A percentile compares a stretch with the other conserved stretches of the same genome.
Evolutionary conservation across 2,329 filamentous ascomycete genomes (phyloP).

Genomic region (Xylariaceae sp.): DNA sequence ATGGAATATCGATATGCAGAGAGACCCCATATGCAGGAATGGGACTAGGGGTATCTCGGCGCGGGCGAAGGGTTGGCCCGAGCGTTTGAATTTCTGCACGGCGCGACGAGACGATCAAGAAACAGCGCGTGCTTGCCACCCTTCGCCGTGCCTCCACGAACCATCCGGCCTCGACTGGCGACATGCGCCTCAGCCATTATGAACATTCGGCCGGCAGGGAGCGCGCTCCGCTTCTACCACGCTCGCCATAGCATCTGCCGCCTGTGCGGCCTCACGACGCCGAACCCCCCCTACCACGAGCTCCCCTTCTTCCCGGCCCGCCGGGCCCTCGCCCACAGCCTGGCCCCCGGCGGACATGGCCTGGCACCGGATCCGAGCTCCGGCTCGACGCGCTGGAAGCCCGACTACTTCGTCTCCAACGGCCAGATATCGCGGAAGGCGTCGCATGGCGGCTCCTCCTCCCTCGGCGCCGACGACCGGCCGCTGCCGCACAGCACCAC

Average conservation of each 20-base stretch:
- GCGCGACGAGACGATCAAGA: too few species aligned
- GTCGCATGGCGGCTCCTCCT: too few species aligned
- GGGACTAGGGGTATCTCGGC: too few species aligned
- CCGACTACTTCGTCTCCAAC: constrained; percentile 24
- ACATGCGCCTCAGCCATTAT: constrained; percentile 24
- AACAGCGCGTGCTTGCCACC: too few species aligned
- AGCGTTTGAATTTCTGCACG: too few species aligned
- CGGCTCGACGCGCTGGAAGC: constrained; percentile 16
- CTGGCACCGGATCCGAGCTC: constrained; percentile 7
- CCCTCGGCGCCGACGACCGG: background rate
- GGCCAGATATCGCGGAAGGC: too few species aligned
- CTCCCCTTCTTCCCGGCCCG: constrained; percentile 2
- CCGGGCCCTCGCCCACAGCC: constrained; percentile 15
- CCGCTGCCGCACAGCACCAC: background rate
- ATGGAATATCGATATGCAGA: too few species aligned
- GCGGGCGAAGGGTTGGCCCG: too few species aligned
- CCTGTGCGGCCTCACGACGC: constrained; percentile 19
- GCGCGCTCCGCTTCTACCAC: constrained; percentile 17
- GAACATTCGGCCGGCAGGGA: constrained; percentile 24
- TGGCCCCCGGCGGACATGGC: constrained; percentile 3
- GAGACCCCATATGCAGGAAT: too few species aligned
- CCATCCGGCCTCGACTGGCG: constrained; percentile 8
- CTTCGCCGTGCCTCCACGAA: too few species aligned
- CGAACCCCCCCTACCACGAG: constrained; percentile 3
- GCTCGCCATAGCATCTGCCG: constrained; percentile 22